phyloP scores from a whole-genome alignment of 805 yeast species.

The Priceomyces haplophilus region DNA sequence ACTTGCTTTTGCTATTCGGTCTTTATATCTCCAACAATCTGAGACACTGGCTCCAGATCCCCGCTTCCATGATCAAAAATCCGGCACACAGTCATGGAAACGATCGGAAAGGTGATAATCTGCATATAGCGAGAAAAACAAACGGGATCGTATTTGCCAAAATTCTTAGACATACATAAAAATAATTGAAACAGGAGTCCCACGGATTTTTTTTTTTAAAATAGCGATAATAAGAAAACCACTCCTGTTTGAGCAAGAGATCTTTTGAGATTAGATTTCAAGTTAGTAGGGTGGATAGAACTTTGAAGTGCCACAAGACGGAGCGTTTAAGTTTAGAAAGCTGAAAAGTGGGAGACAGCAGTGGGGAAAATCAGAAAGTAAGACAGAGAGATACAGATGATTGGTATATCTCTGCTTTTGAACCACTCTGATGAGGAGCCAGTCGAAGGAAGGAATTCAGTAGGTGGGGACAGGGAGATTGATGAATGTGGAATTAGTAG shows the following conservation, averaged over 20 bases:
- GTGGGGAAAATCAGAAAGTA: neutral
- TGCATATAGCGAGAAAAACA: slow-evolving; percentile 1
- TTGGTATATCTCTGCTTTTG: slow-evolving; percentile 3
- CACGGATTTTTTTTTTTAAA: neutral
- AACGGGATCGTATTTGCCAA: slow-evolving; percentile 8
- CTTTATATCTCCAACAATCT: too few relatives aligned
- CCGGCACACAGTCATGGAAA: too few relatives aligned
- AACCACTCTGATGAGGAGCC: slow-evolving; percentile 1
- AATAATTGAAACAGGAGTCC: neutral
- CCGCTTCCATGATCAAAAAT: too few relatives aligned
- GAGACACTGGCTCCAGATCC: too few relatives aligned
- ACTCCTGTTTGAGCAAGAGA: too few relatives aligned
- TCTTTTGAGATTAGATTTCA: too few relatives aligned
- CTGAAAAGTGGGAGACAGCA: neutral
- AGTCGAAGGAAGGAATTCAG: neutral
- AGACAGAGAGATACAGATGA: neutral
- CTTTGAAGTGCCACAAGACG: too few relatives aligned
- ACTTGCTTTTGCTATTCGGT: too few relatives aligned
- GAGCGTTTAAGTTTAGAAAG: too few relatives aligned
- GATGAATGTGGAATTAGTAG: neutral
- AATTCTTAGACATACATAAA: slow-evolving; percentile 7
- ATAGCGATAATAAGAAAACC: too few relatives aligned
- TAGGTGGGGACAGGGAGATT: neutral
- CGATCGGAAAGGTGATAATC: too few relatives aligned
- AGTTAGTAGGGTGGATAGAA: too few relatives aligned